Conservation (phyloP, 2,329 filamentous ascomycete genomes). For the Hypomyces perniciosus region DNA sequence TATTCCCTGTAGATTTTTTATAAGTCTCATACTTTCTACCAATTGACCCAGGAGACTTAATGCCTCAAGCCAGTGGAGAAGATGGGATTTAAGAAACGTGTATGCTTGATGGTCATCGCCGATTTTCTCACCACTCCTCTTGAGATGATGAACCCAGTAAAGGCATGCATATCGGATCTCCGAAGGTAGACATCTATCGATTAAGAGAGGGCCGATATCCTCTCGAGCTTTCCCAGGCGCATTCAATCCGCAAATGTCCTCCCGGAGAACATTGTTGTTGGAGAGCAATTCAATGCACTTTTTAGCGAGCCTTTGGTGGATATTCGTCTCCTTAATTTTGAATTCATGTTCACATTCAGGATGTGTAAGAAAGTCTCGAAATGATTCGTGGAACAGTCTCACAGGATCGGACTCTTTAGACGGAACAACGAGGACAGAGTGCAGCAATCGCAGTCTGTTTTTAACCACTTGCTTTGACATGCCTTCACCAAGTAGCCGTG, state of each 20-base stretch:
- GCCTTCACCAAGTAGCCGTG: slow-evolving; percentile 19
- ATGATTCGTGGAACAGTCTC: slow-evolving; percentile 30
- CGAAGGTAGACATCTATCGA: too few species aligned
- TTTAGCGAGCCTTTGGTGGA: background rate
- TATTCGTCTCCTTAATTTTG: slow-evolving; percentile 4
- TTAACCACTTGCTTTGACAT: slow-evolving; percentile 11
- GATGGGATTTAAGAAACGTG: too few species aligned
- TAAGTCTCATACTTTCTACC: too few species aligned
- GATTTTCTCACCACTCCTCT: too few species aligned
- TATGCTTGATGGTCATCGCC: too few species aligned
- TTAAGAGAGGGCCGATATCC: too few species aligned
- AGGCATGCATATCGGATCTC: too few species aligned
- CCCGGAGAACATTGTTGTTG: slow-evolving; percentile 23
- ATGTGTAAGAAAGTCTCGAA: slow-evolving; percentile 27
- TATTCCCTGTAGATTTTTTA: too few species aligned
- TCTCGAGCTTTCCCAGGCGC: background rate
- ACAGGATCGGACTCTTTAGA: slow-evolving; percentile 17
- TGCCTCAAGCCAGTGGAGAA: too few species aligned
- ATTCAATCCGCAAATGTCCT: slow-evolving; percentile 14
- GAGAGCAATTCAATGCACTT: slow-evolving; percentile 6
- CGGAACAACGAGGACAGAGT: slow-evolving; percentile 30
- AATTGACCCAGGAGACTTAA: too few species aligned
- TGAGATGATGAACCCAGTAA: too few species aligned
- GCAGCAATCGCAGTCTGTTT: slow-evolving; percentile 21
- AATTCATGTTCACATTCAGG: slow-evolving; percentile 10